Evolutionary conservation across 306 rosid genomes (phyloP).

Genomic region (Quercus glauca): DNA sequence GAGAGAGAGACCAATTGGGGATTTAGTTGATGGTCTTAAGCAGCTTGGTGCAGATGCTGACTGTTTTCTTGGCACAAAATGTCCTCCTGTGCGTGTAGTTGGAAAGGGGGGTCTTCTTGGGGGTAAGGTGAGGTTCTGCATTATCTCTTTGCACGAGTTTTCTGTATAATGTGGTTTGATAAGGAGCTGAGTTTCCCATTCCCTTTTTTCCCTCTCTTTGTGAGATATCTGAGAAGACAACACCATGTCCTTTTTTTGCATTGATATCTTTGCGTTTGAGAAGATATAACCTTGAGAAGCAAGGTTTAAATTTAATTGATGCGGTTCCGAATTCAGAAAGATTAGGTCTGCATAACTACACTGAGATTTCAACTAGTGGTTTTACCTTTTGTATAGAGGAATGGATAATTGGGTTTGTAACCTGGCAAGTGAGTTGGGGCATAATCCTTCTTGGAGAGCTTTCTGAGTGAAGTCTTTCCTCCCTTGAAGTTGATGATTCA

Average conservation of each 20-base stretch:
- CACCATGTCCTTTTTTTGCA: background rate
- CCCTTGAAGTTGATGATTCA: too few species aligned
- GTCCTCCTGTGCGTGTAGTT: slow-evolving; percentile 90
- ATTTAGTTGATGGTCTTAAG: slow-evolving; percentile 86
- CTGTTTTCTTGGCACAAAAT: slow-evolving; percentile 88
- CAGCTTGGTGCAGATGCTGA: slow-evolving; percentile 97
- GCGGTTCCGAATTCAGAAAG: background rate
- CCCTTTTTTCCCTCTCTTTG: background rate
- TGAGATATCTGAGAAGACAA: background rate
- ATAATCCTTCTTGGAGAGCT: too few species aligned
- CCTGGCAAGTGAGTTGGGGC: too few species aligned
- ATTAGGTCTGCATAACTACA: background rate
- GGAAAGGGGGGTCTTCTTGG: slow-evolving; percentile 99
- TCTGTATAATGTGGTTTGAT: background rate
- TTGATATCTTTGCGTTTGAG: too few species aligned
- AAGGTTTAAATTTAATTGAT: background rate
- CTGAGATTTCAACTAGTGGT: background rate
- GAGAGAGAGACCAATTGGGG: slow-evolving; percentile 99
- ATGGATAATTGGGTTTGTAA: too few species aligned
- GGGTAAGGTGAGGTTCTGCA: slow-evolving; percentile 65
- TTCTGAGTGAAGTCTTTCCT: too few species aligned
- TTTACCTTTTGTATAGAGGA: background rate
- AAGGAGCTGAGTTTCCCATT: background rate
- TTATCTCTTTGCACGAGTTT: background rate
- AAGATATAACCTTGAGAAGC: background rate